Base-by-base conservation (phyloP, 805 yeast species). In the Kazachstania psychrophila region DNA sequence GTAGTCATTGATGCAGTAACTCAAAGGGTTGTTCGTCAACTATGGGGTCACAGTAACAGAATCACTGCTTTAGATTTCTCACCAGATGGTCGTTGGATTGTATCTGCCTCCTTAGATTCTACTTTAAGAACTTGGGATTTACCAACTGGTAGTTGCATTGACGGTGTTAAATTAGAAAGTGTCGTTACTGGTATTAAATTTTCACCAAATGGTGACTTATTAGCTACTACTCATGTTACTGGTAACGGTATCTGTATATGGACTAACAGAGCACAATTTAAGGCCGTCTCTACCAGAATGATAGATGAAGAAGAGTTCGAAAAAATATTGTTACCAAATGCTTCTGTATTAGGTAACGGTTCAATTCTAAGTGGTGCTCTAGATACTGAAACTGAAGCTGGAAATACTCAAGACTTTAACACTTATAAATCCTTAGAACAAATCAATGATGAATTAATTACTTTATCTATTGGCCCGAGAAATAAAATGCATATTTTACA, bases 81-180 rank as follows among this genome's bases (percentile, higher is more conserved):
- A 3, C 94, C 95, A 4, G 89, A 88, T 57, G 97, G 96, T 24
- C 76, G 96, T 57, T 92, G 97, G 96, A 64, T 92, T 24, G 77
- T 92, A 7, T 76, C 92, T 17, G 77, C 84, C 1, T 72, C 87
- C 1, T 66, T 87, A 42, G 99, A 92, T 56, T 70, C 84, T 2
- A 87, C 97, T 0, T 68, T 92, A 33, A 74, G 98, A 52, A 86
- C 96, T 0, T 92, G 97, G 97, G 97, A 92, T 58, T 71, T 92
- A 41, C 97, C 97, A 28, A 82, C 96, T 1, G 97, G 98, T 33
- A 85, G 88, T 1, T 89, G 97, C 60, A 86, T 92, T 39, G 98
- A 92, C 63, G 96, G 96, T 44, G 77, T 89, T 13, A 64, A 66
- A 36, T 70, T 92, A 18, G 76, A 80, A 2, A 75, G 70, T 47